Evolutionary conservation across 495 filamentous ascomycete species (phyloP).

Genomic region (Hypoxylon crocopeplum): DNA sequence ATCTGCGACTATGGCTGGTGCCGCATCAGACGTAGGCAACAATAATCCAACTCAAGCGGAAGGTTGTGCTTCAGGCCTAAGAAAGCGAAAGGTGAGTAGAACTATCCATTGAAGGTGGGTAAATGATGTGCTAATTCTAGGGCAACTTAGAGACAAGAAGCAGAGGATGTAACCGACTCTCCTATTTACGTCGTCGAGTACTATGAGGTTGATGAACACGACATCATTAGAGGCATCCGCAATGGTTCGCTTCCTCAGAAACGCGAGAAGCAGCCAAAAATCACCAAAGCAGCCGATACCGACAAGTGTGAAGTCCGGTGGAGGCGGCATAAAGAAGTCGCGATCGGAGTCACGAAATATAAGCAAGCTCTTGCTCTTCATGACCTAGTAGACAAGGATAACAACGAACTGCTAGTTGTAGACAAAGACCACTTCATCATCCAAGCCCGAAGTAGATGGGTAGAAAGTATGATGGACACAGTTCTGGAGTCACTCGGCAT

Average conservation of each 20-base stretch:
- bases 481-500: background rate
- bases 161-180: too few species aligned
- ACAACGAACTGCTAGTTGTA: background rate
- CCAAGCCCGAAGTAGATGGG: background rate
- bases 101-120: too few species aligned
- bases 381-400: constrained; percentile 1
- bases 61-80: too few species aligned
- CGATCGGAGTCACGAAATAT: background rate
- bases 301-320: background rate
- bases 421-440: background rate
- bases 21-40: too few species aligned
- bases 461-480: background rate
- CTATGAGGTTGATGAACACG: background rate
- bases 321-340: background rate
- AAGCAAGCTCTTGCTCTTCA: background rate
- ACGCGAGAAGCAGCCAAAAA: background rate
- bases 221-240: background rate
- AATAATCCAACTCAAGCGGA: too few species aligned
- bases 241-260: background rate
- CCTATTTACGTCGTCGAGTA: too few species aligned
- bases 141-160: too few species aligned
- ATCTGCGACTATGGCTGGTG: too few species aligned
- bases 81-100: too few species aligned
- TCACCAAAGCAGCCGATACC: background rate
- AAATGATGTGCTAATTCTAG: too few species aligned